Percentiles rank a stretch among this genome's conserved stretches.
Evolutionary conservation across 106 monocot genomes (phyloP).

Genomic region (Vanilla planifolia): DNA sequence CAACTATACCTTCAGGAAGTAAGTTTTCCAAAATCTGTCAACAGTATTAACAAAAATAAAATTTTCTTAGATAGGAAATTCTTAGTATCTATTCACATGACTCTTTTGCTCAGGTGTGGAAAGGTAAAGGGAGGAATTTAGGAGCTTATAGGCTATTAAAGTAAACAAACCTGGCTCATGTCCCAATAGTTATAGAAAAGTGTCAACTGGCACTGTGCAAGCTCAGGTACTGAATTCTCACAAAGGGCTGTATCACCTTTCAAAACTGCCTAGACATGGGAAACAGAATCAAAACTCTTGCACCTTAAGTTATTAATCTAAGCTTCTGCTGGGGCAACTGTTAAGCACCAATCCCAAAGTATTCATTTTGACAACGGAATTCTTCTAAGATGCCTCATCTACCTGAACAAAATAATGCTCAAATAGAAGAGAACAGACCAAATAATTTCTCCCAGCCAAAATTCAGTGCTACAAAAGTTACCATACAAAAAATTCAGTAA

Average conservation of each 20-base stretch:
- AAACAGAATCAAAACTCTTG: slow-evolving; percentile 3
- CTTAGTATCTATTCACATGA: background rate
- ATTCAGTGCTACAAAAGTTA: too few species aligned
- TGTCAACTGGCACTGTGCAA: slow-evolving; percentile 72
- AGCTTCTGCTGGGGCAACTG: background rate
- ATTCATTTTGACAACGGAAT: too few species aligned
- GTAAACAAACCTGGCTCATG: slow-evolving; percentile 66
- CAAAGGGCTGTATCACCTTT: slow-evolving; percentile 12
- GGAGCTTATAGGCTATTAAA: background rate
- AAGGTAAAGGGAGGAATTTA: background rate
- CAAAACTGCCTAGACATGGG: slow-evolving; percentile 51
- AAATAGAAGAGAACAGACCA: too few species aligned
- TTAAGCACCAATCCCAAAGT: background rate
- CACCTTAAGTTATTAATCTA: background rate
- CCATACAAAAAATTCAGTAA: too few species aligned
- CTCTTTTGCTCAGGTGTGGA: background rate
- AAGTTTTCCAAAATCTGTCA: slow-evolving; percentile 63
- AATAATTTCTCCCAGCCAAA: too few species aligned
- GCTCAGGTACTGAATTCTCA: slow-evolving; percentile 25
- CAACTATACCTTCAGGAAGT: slow-evolving; percentile 61
- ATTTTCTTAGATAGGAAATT: background rate
- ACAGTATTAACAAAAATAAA: background rate
- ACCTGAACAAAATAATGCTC: too few species aligned
- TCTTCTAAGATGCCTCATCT: too few species aligned
- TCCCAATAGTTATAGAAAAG: slow-evolving; percentile 91